Evolutionary conservation across 306 rosid species (phyloP).

Genomic region (Quercus mongolica): DNA sequence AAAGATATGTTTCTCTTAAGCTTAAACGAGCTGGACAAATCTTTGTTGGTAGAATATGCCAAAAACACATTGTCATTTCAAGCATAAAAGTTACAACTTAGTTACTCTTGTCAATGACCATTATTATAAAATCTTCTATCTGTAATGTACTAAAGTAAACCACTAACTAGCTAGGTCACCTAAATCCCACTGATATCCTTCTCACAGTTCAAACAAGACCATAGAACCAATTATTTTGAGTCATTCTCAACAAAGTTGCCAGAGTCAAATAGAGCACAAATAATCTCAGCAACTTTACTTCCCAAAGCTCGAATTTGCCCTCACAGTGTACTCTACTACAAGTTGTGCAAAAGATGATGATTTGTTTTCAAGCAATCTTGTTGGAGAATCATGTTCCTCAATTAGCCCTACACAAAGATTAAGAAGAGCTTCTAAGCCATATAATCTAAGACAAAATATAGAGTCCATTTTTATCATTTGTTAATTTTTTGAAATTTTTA

Average conservation of each 20-base stretch:
- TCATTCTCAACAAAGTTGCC: constrained; percentile 10
- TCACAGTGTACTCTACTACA: constrained; percentile 70
- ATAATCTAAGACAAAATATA: too few species aligned
- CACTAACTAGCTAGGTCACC: neutral
- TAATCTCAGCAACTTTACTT: neutral
- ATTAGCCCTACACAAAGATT: constrained; percentile 51
- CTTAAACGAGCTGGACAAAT: too few species aligned
- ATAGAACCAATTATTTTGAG: neutral
- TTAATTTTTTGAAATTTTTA: too few species aligned
- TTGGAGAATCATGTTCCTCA: constrained; percentile 68
- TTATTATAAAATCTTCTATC: too few species aligned
- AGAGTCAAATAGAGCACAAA: neutral
- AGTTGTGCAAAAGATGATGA: constrained; percentile 77
- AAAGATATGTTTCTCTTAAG: too few species aligned
- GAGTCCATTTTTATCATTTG: too few species aligned
- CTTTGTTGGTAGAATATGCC: too few species aligned
- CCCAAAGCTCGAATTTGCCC: constrained; percentile 47
- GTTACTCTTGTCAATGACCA: neutral
- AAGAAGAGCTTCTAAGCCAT: neutral
- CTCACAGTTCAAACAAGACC: neutral
- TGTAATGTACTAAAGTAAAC: too few species aligned
- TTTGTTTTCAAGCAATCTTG: constrained; percentile 60
- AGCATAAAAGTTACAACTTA: neutral
- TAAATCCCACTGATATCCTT: neutral
- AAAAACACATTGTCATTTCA: too few species aligned